phyloP scores from a whole-genome alignment of 768 basidiomycete genomes.

The Lactarius indigo region DNA sequence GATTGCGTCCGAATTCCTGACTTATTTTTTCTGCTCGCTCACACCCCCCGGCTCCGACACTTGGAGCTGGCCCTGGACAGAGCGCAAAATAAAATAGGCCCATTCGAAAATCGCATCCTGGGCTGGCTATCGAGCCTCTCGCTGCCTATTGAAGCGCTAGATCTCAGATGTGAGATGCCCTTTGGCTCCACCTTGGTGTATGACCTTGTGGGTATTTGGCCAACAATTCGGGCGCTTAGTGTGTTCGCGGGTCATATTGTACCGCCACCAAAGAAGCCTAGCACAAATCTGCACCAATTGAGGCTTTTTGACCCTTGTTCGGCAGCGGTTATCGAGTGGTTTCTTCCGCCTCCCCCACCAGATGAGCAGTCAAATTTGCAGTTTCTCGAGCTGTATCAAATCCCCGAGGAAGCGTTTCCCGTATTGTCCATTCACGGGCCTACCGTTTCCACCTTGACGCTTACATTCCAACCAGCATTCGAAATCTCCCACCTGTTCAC shows the following conservation, averaged over 20 bases:
- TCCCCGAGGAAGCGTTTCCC: not conserved
- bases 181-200: not conserved
- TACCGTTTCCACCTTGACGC: constrained; percentile 8
- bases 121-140: constrained; percentile 17
- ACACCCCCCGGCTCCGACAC: constrained; percentile 1
- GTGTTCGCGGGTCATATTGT: not conserved
- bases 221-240: constrained; percentile 12
- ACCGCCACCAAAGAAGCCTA: not conserved
- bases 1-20: constrained; percentile 7
- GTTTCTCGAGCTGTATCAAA: constrained; percentile 11
- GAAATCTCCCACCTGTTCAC: constrained; percentile 7
- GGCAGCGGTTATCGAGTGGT: constrained; percentile 5
- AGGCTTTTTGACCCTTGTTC: constrained; percentile 6
- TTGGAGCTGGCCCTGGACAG: not conserved
- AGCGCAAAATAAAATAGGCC: not conserved
- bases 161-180: not conserved
- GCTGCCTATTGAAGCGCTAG: constrained; percentile 9
- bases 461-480: constrained; percentile 9
- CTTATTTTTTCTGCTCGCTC: constrained; percentile 13
- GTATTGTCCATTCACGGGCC: constrained; percentile 3
- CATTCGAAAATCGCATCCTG: not conserved
- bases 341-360: constrained; percentile 9
- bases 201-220: constrained; percentile 17
- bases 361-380: not conserved
- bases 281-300: constrained; percentile 4